phyloP scores from a whole-genome alignment of 768 basidiomycete species.

The Mycena olivaceomarginata region DNA sequence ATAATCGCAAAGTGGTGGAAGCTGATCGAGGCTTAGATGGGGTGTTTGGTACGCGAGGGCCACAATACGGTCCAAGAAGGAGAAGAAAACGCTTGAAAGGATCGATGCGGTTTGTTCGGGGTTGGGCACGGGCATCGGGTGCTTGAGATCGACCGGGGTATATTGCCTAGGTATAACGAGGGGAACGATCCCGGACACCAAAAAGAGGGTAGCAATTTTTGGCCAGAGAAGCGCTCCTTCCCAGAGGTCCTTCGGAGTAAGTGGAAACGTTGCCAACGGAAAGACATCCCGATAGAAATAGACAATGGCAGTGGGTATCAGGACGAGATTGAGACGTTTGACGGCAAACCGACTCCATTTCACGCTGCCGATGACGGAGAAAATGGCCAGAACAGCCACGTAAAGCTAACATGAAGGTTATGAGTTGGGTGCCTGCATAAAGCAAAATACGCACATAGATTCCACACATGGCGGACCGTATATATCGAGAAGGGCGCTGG shows the following conservation, averaged over 20 bases:
- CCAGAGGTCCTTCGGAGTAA: conserved; percentile 63
- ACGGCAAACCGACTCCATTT: neutral
- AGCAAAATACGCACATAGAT: conserved; percentile 3
- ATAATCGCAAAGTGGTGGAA: conserved; percentile 79
- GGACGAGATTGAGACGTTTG: conserved; percentile 38
- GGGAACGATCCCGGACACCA: conserved; percentile 69
- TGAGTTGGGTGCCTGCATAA: no score
- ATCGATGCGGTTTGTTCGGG: conserved; percentile 72
- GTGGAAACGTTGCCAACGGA: conserved; percentile 70
- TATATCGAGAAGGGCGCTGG: neutral
- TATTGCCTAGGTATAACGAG: conserved; percentile 72
- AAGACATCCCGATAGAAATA: conserved; percentile 74
- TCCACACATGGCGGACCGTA: conserved; percentile 9
- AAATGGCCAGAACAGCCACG: neutral
- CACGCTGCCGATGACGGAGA: neutral
- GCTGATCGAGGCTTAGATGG: conserved; percentile 68
- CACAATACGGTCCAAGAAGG: conserved; percentile 74
- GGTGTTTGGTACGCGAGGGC: conserved; percentile 62
- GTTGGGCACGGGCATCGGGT: conserved; percentile 49
- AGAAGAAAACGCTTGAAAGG: conserved; percentile 64
- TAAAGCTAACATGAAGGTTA: conserved; percentile 20
- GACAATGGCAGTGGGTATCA: conserved; percentile 62
- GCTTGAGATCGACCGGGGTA: conserved; percentile 69
- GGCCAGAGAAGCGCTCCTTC: conserved; percentile 53
- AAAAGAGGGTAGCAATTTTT: conserved; percentile 58